Evolutionary conservation across 2,329 filamentous ascomycete genomes (phyloP).

Genomic region (Fusarium multiceps): DNA sequence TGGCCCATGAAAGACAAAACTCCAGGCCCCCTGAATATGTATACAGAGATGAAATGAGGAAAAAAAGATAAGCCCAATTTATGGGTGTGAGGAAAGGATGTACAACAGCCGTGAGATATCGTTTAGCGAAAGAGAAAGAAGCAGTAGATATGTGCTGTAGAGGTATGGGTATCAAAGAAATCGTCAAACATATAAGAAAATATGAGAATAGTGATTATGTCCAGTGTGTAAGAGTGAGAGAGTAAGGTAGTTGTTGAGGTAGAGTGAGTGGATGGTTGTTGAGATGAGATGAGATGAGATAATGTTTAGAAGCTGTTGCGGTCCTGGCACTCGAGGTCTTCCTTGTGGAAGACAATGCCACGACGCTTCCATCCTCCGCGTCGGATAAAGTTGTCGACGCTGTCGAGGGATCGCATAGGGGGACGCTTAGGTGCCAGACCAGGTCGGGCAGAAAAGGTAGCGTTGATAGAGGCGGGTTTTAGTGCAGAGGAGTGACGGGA

Average conservation of each 20-base stretch:
- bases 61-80: slow-evolving; percentile 19
- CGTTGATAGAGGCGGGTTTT: slow-evolving; percentile 49
- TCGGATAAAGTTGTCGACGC: slow-evolving; percentile 57
- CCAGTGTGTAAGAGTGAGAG: not conserved
- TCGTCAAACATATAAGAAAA: slow-evolving; percentile 33
- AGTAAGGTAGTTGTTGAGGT: not conserved
- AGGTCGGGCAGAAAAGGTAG: slow-evolving; percentile 47
- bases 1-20: slow-evolving; percentile 25
- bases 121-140: slow-evolving; percentile 28
- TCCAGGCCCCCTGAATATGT: slow-evolving; percentile 24
- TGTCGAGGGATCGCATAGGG: slow-evolving; percentile 53
- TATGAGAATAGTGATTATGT: slow-evolving; percentile 12
- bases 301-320: slow-evolving; percentile 42
- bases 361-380: slow-evolving; percentile 58
- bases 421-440: slow-evolving; percentile 49
- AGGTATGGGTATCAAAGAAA: slow-evolving; percentile 43
- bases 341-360: slow-evolving; percentile 55
- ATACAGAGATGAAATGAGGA: slow-evolving; percentile 7
- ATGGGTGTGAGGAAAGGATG: slow-evolving; percentile 7
- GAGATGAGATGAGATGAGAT: not conserved
- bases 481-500: slow-evolving; percentile 40
- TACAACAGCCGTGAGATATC: slow-evolving; percentile 23
- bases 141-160: slow-evolving; percentile 23
- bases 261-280: not conserved
- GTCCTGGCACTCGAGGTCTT: slow-evolving; percentile 48